Conservation (phyloP, 169 alveolate genomes). For the Plasmodium relictum region DNA sequence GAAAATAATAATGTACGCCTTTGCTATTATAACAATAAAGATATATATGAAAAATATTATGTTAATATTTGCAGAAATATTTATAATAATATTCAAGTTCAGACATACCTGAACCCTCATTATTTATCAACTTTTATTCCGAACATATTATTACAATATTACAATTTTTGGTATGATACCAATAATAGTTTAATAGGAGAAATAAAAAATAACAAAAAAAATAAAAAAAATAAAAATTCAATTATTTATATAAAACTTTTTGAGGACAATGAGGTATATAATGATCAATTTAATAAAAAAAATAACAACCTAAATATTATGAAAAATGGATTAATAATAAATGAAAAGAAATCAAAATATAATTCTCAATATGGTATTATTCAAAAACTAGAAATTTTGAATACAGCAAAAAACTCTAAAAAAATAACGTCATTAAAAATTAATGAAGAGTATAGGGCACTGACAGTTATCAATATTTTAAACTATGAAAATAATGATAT, state of each 20-base stretch:
- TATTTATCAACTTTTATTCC: conserved; percentile 68
- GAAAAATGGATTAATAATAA: neutral
- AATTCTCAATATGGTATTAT: conserved; percentile 33
- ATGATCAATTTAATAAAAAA: neutral
- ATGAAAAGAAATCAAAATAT: neutral
- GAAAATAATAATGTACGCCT: conserved; percentile 76
- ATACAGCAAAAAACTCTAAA: conserved; percentile 21
- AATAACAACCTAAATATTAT: neutral
- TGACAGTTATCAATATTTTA: conserved; percentile 61
- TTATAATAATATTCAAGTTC: conserved; percentile 68
- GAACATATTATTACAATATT: conserved; percentile 35
- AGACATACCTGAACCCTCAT: conserved; percentile 43
- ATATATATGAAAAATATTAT: conserved; percentile 32
- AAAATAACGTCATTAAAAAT: conserved; percentile 54
- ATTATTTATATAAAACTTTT: conserved; percentile 52
- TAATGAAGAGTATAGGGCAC: conserved; percentile 47
- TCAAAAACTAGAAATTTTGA: conserved; percentile 38
- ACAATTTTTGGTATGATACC: conserved; percentile 54
- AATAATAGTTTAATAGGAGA: conserved; percentile 66
- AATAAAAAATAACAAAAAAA: conserved; percentile 46
- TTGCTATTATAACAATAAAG: conserved; percentile 63
- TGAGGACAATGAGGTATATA: neutral
- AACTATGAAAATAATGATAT: conserved; percentile 69
- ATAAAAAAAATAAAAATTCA: conserved; percentile 56
- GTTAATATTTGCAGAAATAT: conserved; percentile 69